Evolutionary conservation across 208 protist genomes (phyloP).

Genomic region (Zelonia costaricensis): DNA sequence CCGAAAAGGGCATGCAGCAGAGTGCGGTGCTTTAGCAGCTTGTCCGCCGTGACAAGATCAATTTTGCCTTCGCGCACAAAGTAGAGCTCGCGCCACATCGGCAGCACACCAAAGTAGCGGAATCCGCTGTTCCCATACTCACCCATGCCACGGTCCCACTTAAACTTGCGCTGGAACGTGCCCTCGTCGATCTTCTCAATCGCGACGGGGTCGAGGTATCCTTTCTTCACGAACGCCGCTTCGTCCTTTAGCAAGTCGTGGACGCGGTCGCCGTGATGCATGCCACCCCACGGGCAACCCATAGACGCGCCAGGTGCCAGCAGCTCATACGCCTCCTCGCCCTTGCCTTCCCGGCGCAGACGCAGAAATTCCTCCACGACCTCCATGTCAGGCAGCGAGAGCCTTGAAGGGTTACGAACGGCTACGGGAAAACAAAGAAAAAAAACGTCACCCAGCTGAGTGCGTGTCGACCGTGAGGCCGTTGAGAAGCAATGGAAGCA

Average conservation of each 20-base stretch:
- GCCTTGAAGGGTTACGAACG: too few species aligned
- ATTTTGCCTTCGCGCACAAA: slow-evolving; percentile 84
- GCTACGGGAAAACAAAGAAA: too few species aligned
- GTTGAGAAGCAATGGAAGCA: too few species aligned
- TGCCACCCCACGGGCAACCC: slow-evolving; percentile 86
- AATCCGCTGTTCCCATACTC: slow-evolving; percentile 75
- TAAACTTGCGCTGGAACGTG: slow-evolving; percentile 87
- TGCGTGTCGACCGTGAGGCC: too few species aligned
- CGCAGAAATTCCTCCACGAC: slow-evolving; percentile 82
- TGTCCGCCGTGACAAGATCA: slow-evolving; percentile 71
- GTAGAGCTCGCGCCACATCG: slow-evolving; percentile 83
- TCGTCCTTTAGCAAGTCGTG: slow-evolving; percentile 71
- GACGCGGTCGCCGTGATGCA: slow-evolving; percentile 77
- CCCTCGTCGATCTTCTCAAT: slow-evolving; percentile 86
- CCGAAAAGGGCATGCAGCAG: slow-evolving; percentile 29
- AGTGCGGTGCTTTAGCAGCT: slow-evolving; percentile 50
- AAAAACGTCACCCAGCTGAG: too few species aligned
- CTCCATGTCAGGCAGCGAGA: slow-evolving; percentile 40
- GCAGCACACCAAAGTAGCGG: slow-evolving; percentile 47
- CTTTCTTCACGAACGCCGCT: slow-evolving; percentile 70
- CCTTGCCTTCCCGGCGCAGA: slow-evolving; percentile 65
- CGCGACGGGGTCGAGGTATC: slow-evolving; percentile 73
- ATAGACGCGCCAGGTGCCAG: slow-evolving; percentile 82
- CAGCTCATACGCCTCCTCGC: slow-evolving; percentile 76
- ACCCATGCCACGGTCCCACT: slow-evolving; percentile 83